Evolutionary conservation across 1,139 yeast genomes (phyloP), one percentile per base, ranked within the genome.

Genomic region (Yarrowia galli): DNA sequence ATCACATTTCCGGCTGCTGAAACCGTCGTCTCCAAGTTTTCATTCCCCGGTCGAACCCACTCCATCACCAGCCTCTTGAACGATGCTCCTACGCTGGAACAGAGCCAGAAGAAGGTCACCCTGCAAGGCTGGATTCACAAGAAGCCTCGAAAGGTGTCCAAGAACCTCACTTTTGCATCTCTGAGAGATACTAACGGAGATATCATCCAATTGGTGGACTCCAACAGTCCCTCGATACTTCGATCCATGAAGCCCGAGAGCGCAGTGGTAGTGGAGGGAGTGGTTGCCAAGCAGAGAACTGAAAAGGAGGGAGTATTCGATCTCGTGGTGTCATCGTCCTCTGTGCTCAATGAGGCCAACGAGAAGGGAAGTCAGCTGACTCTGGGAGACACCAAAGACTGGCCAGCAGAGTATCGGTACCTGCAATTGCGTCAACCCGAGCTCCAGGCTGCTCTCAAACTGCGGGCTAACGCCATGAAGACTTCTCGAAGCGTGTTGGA

Each of bases 101-200:
- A 13, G 53, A 67, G 35, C 20, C 60, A 38, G 15, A 32, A 40
- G 6, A 61, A 51, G 16, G 73, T 73, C 13, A 72, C 72, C 5
- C 73, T 91, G 23, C 85, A 89, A 73, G 98, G 98, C 0, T 96
- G 97, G 90, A 83, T 93, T 28, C 87, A 91, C 73, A 82, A 85
- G 48, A 88, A 88, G 72, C 95, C 97, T 0, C 83, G 85, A 76
- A 83, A 85, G 79, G 77, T 87, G 25, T 83, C 88, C n/a, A 85
- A 85, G 68, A 77, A 78, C 15, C 77, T 88, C 53, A 80, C 82
- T 2, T 93, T 93, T 80, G 96, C 90, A 1, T 86, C 84, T 42
- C 77, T 93, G 32, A 81, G 98, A 71, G 98, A 92, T 76, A 74
- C 81, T 36, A 80, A 86, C 67, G 97, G 97, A 0, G 85, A 86